Base-by-base conservation (phyloP, 257 asterid genomes). In the Solanum gracilifrons region DNA sequence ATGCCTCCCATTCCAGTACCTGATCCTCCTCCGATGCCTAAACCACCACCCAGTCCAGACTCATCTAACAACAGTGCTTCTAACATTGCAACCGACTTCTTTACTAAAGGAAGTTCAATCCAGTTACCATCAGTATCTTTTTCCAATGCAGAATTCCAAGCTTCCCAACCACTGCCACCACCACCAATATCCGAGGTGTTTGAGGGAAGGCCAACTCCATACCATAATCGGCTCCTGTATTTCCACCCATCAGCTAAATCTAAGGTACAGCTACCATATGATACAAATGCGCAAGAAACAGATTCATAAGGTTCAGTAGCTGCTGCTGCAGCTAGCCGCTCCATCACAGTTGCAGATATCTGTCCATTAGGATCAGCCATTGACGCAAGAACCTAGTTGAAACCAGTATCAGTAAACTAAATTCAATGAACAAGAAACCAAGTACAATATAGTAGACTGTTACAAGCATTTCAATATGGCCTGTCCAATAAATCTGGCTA, bases 1-100 rank as follows among this genome's bases (percentile, higher is more conserved):
- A 95, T 95, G 88, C 98, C 98, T 89, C 99, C 99, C 99, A 97
- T 97, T 88, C 99, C 99, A 88, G 99, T 97, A 89, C 99, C 99
- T 90, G 99, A 95, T 85, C 99, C 99, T 91, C 99, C 99, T 87
- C 99, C 99, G 88, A 97, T 95, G 86, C 99, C 99, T 80, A 97
- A 95, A 87, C 99, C 99, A 6, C 99, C 99, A 82, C 99, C 99
- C 87, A 95, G 95, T 48, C 98, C 98, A 87, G 98, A 94, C 89
- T 97, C 99, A 90, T 97, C 98, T 88, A 95, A 93, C 88, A 97
- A 87, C 94, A 97, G 91, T 85, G 99, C 97, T 90, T 97, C 98
- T 91, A 97, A 98, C 99, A 97, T 97, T 80, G 91, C 88, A 88
- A 97, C 98, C 35, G 99, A 95, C 92, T 97, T 95, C 87, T 95